Evolutionary conservation across 2,329 filamentous ascomycete genomes (phyloP), one percentile per base, ranked within the genome.

Genomic region (Sporothrix euskadiensis): DNA sequence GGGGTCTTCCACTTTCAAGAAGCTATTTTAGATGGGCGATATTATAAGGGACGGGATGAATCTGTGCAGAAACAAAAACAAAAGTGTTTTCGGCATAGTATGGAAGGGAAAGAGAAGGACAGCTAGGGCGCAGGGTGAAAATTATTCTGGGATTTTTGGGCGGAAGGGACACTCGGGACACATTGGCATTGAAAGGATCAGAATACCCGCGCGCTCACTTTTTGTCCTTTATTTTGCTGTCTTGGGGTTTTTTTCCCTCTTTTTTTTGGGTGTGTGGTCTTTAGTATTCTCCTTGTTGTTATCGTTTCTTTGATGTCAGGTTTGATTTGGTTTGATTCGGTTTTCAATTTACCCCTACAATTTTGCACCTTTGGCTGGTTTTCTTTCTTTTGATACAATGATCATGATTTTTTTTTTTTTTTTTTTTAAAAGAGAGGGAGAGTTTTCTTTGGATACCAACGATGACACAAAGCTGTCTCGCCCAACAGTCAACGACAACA

Each of bases 241-340:
- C 70, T 74, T 72, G 30, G 49, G 41, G 39, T 44, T 69, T 75
- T 77, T 74, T 71, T 14, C 66, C 52, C 59, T 47, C 41, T 14
- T 54, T 71, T 19, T 35, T n/a, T 57, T n/a, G 41, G 16, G 12
- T 63, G 26, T 26, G 26, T 26, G 26, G 16, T 61, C 56, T 35
- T 30, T 26, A 16, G 4, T 71, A 26, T 69, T 49, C 59, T 61
- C 26, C 39, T 56, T 68, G n/a, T 68, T 72, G 52, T 30, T 26
- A 52, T 0, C 44, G 44, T 32, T 63, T 65, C 35, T 49, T 26
- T 16, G 52, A 30, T 32, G 57, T 49, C 16, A 12, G 8, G 44
- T 54, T 69, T 32, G 16, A 30, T n/a, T 35, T 63, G 16, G 12
- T 54, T 69, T 32, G 16, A 30, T n/a, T 35, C 54, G 16, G 12